These are phyloP conservation scores for Fusarium chuoi DNA, from an alignment of 2,329 filamentous ascomycete species.

Conservation along the genomic window DNA sequence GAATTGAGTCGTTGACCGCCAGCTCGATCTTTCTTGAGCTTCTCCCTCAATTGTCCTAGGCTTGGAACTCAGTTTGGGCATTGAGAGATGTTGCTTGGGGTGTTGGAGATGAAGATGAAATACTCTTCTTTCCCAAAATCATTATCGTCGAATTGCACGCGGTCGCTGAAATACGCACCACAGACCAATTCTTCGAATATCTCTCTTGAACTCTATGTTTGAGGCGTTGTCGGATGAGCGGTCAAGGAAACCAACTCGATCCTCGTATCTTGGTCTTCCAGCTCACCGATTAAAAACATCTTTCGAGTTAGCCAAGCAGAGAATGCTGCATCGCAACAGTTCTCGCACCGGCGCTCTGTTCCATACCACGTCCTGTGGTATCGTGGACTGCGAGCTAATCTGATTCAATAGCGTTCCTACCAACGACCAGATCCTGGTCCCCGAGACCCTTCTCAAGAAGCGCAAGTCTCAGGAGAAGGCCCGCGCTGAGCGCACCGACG, in stretches of 20 bases:
- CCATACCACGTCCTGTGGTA: slow-evolving; percentile 62
- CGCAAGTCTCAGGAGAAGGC: slow-evolving; percentile 99
- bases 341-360: slow-evolving; percentile 85
- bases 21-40: slow-evolving; percentile 81
- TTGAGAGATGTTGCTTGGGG: slow-evolving; percentile 73
- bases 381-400: slow-evolving; percentile 83
- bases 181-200: slow-evolving; percentile 47
- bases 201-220: slow-evolving; percentile 55
- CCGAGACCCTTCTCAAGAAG: slow-evolving; percentile 99
- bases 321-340: slow-evolving; percentile 93
- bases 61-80: slow-evolving; percentile 59
- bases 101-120: slow-evolving; percentile 79
- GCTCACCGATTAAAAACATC: slow-evolving; percentile 84
- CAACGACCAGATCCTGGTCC: slow-evolving; percentile 94
- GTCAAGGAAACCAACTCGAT: background rate
- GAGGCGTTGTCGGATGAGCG: slow-evolving; percentile 84
- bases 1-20: slow-evolving; percentile 57
- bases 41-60: slow-evolving; percentile 66
- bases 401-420: slow-evolving; percentile 80
- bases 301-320: slow-evolving; percentile 86
- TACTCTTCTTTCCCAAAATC: slow-evolving; percentile 77
- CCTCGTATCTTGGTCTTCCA: slow-evolving; percentile 5
- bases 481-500: slow-evolving; percentile 85
- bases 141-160: slow-evolving; percentile 66
- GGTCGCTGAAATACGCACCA: slow-evolving; percentile 44